A percentile compares a stretch with the other conserved stretches of the same genome.
Evolutionary conservation across 2,329 filamentous ascomycete species (phyloP).

Genomic region (Phyllosticta paracitricarpa): DNA sequence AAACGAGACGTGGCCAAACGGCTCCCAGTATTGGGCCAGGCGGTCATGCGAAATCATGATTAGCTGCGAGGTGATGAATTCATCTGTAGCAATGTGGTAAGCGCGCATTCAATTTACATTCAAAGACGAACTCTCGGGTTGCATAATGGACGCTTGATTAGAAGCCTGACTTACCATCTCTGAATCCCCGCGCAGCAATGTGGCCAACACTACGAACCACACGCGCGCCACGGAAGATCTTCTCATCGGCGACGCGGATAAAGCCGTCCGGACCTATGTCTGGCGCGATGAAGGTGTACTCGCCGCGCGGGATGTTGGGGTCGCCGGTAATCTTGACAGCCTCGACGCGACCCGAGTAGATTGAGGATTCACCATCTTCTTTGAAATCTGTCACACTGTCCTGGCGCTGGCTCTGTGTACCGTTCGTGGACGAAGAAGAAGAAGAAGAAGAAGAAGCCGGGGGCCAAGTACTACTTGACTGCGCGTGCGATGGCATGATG

Average conservation of each 20-base stretch:
- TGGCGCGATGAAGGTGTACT: constrained; percentile 69
- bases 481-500: neutral
- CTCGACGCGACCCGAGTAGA: constrained; percentile 60
- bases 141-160: too few relatives aligned
- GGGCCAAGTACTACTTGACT: neutral
- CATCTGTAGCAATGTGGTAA: constrained; percentile 41
- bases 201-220: constrained; percentile 69
- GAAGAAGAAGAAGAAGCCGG: neutral
- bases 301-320: constrained; percentile 76
- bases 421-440: neutral
- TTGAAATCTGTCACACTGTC: constrained; percentile 12
- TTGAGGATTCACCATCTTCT: constrained; percentile 17
- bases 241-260: constrained; percentile 53
- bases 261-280: constrained; percentile 63
- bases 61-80: constrained; percentile 64
- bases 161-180: constrained; percentile 48
- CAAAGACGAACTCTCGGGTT: too few relatives aligned
- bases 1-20: constrained; percentile 40
- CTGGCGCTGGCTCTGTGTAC: neutral
- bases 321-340: constrained; percentile 91
- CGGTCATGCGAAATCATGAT: constrained; percentile 68
- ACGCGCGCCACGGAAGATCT: constrained; percentile 61
- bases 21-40: constrained; percentile 74
- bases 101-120: neutral
- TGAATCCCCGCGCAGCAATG: constrained; percentile 63